These are phyloP conservation scores for Didymellaceae sp. DNA, from an alignment of 2,329 filamentous ascomycete genomes.

Conservation along the genomic window DNA sequence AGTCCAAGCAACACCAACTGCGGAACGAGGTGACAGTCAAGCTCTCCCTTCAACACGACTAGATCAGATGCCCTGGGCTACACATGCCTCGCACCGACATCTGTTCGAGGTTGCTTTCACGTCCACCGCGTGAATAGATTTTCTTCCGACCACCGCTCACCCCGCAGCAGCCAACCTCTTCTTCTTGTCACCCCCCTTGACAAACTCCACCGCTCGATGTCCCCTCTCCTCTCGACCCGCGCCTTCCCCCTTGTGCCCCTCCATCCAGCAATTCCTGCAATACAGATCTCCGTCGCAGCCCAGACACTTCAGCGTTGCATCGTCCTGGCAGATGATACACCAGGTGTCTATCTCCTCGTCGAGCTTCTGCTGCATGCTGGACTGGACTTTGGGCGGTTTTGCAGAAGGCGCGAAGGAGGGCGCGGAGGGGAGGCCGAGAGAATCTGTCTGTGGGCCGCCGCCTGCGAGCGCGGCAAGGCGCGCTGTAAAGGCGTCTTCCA, in stretches of 20 bases:
- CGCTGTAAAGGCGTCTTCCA: slow-evolving; percentile 55
- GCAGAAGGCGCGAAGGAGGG: slow-evolving; percentile 53
- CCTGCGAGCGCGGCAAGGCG: slow-evolving; percentile 53
- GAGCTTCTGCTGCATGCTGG: slow-evolving; percentile 54
- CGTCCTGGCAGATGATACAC: slow-evolving; percentile 84
- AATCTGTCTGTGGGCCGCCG: slow-evolving; percentile 30
- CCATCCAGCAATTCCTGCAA: slow-evolving; percentile 79
- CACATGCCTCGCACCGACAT: too few species aligned
- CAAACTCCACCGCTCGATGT: slow-evolving; percentile 71
- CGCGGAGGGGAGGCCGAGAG: slow-evolving; percentile 53
- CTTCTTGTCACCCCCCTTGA: slow-evolving; percentile 15
- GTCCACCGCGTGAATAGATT: too few species aligned
- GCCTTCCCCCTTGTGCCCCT: slow-evolving; percentile 74
- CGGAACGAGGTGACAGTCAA: too few species aligned
- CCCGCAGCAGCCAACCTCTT: slow-evolving; percentile 13
- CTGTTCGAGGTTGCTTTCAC: too few species aligned
- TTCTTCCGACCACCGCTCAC: not conserved
- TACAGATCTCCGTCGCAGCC: slow-evolving; percentile 77
- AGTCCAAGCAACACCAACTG: too few species aligned
- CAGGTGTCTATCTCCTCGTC: slow-evolving; percentile 77
- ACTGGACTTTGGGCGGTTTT: slow-evolving; percentile 44
- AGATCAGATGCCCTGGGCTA: too few species aligned
- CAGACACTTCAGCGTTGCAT: slow-evolving; percentile 74
- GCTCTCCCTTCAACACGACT: too few species aligned
- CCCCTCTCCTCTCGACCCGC: slow-evolving; percentile 73